Percentiles rank a stretch among this genome's conserved stretches.
These are phyloP conservation scores for Brettanomyces nanus DNA, from an alignment of 805 yeast species.

Conservation along the genomic window DNA sequence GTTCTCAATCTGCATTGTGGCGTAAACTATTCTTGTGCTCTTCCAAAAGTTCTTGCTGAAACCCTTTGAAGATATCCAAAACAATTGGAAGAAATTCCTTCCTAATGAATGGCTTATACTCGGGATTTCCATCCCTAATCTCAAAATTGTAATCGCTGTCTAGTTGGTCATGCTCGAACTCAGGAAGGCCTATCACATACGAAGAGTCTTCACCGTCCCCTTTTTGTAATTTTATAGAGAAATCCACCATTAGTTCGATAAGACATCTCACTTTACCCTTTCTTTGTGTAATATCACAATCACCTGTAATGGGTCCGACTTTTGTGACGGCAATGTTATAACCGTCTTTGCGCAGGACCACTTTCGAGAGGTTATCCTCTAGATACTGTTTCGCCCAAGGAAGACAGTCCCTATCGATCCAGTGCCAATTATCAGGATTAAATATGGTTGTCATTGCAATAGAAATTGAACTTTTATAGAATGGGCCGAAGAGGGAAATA, in stretches of 20 bases:
- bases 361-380: slow-evolving; percentile 45
- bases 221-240: slow-evolving; percentile 34
- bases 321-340: slow-evolving; percentile 27
- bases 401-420: slow-evolving; percentile 97
- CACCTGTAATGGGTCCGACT: slow-evolving; percentile 48
- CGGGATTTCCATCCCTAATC: slow-evolving; percentile 32
- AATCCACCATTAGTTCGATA: slow-evolving; percentile 52
- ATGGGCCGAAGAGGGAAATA: too few species aligned
- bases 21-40: slow-evolving; percentile 60
- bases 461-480: too few species aligned
- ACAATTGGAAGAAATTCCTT: slow-evolving; percentile 45
- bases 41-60: slow-evolving; percentile 53
- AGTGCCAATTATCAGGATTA: slow-evolving; percentile 48
- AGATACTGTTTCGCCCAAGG: slow-evolving; percentile 83
- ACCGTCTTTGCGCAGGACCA: slow-evolving; percentile 30
- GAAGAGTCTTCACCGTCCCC: slow-evolving; percentile 25
- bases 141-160: slow-evolving; percentile 55
- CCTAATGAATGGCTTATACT: slow-evolving; percentile 31
- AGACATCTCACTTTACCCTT: slow-evolving; percentile 75
- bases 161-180: slow-evolving; percentile 70
- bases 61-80: slow-evolving; percentile 38
- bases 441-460: slow-evolving; percentile 1
- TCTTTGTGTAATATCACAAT: slow-evolving; percentile 77
- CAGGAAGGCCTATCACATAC: slow-evolving; percentile 48
- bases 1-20: slow-evolving; percentile 31